phyloP scores from a whole-genome alignment of 75 land plant species.

The Ceratopteris richardii region DNA sequence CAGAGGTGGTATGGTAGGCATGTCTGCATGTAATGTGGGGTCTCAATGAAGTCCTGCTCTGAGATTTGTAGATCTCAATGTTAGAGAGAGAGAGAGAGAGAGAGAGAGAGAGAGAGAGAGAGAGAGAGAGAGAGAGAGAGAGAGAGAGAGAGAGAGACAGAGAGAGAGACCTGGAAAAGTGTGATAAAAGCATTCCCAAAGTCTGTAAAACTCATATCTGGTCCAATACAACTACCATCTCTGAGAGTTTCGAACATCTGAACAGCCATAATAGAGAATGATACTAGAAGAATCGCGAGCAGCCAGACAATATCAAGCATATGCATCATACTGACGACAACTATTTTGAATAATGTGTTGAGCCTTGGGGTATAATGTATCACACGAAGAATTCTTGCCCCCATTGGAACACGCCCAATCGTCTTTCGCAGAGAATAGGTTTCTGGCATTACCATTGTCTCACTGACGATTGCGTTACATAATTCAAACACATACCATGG shows the following conservation, averaged over 20 bases:
- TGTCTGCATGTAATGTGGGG: no score
- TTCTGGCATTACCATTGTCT: slow-evolving; percentile 19
- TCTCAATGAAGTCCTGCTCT: no score
- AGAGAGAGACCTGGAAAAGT: slow-evolving; percentile 29
- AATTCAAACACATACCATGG: slow-evolving; percentile 18
- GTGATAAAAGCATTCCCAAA: slow-evolving; percentile 19
- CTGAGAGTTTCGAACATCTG: slow-evolving; percentile 18
- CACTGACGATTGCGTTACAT: slow-evolving; percentile 10
- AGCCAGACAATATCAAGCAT: slow-evolving; percentile 23
- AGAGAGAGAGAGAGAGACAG: slow-evolving; percentile 7
- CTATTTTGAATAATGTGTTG: slow-evolving; percentile 12
- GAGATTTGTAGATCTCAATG: no score
- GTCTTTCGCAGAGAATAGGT: not conserved
- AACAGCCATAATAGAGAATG: slow-evolving; percentile 18
- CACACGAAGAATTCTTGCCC: slow-evolving; percentile 20
- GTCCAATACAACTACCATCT: slow-evolving; percentile 20
- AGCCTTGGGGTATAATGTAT: slow-evolving; percentile 22
- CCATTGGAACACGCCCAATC: slow-evolving; percentile 11
- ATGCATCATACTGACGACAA: slow-evolving; percentile 21
- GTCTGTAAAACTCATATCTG: slow-evolving; percentile 12
- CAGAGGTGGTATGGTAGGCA: no score
- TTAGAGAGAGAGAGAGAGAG: no score
- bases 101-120: slow-evolving; percentile 2
- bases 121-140: slow-evolving; percentile 4
- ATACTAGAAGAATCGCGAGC: slow-evolving; percentile 16